Evolutionary conservation across 768 basidiomycete genomes (phyloP), one percentile per base, ranked within the genome.

Genomic region (Amanita subjunquillea): DNA sequence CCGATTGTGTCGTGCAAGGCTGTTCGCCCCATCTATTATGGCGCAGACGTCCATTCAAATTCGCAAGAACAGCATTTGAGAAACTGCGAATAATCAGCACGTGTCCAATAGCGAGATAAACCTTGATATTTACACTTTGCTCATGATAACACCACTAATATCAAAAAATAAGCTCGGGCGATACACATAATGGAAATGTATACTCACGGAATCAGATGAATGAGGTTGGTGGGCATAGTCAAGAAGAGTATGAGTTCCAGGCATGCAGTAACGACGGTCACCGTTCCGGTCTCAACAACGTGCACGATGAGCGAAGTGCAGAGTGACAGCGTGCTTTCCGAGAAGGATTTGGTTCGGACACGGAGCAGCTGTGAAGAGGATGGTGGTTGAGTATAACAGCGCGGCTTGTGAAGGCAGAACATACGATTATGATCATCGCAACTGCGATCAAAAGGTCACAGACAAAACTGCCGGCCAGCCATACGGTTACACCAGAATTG

Each of bases 351-450:
- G 0, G 41, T 36, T 7, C 50, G 52, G 22, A 39, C 44, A 20
- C 46, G 50, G 6, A 51, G 41, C 25, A 51, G 29, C 50, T 51
- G 15, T 37, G 30, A 15, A 30, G 3, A 38, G 23, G 1, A 20
- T 17, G 20, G 12, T 7, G 29, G 44, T 46, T 13, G 47, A 23
- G 6, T n/a, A 48, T 22, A 37, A 25, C 1, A 37, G 9, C 2
- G 29, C 20, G 12, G 3, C 15, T 9, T 20, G 13, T 8, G 10
- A 34, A 34, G 12, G 13, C 6, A 10, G 29, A 9, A 57, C 51
- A n/a, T 29, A 59, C 58, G 5, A 59, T 53, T 20, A 50, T 52
- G 12, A 54, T 55, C 58, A 59, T 59, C 39, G 43, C 42, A 22
- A 30, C 51, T 5, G 58, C 51, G 25, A 59, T 59, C 4, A 59